Evolutionary conservation across 176 grass and related monocot genomes (phyloP).

Genomic region (Eragrostis curvula): DNA sequence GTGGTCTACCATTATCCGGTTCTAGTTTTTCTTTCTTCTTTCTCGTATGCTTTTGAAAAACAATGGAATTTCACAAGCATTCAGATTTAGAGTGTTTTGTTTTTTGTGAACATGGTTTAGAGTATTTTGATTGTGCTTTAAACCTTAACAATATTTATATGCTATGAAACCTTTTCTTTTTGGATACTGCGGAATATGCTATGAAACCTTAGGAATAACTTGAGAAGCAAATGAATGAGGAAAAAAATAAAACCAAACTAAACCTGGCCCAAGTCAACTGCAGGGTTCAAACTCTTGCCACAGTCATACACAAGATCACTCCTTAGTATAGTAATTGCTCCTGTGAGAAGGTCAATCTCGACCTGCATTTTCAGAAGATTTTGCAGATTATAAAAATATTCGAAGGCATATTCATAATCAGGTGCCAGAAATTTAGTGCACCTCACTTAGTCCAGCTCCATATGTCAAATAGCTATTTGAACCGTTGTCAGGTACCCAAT

Average conservation of each 20-base stretch:
- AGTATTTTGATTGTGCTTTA: background rate
- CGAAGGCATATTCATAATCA: background rate
- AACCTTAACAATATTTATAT: background rate
- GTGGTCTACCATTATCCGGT: background rate
- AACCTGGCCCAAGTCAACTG: conserved; percentile 75
- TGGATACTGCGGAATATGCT: too few species aligned
- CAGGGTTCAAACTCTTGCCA: conserved; percentile 75
- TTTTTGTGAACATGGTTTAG: too few species aligned
- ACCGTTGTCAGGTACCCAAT: conserved; percentile 53
- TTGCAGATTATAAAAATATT: background rate
- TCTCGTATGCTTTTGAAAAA: background rate
- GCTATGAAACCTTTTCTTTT: background rate
- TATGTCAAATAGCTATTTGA: conserved; percentile 58
- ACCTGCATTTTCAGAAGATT: conserved; percentile 35
- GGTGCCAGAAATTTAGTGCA: background rate
- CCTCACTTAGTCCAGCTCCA: conserved; percentile 71
- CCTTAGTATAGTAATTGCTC: conserved; percentile 59
- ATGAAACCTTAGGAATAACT: background rate
- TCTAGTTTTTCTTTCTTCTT: background rate
- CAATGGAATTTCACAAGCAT: too few species aligned
- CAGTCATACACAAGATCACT: conserved; percentile 67
- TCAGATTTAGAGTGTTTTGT: background rate
- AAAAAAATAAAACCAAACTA: background rate
- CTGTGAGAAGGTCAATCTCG: conserved; percentile 70
- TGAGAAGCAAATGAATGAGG: too few species aligned